phyloP scores from a whole-genome alignment of 352 stramenopile genomes.

The Phytophthora citrophthora region DNA sequence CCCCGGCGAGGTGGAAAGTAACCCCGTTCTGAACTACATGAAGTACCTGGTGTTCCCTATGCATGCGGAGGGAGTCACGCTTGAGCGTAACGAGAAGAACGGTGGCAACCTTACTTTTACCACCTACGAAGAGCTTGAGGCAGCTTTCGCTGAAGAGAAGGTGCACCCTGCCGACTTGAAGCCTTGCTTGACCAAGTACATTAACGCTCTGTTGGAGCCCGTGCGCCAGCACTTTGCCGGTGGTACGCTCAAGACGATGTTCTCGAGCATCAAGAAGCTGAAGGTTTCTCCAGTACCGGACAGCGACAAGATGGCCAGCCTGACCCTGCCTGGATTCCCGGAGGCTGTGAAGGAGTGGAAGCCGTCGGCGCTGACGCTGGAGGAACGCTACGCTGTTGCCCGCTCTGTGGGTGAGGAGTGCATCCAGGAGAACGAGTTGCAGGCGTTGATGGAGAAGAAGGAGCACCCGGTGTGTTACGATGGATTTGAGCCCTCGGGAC shows the following conservation, averaged over 20 bases:
- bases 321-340: constrained; percentile 66
- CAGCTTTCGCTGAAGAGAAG: constrained; percentile 91
- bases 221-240: constrained; percentile 96
- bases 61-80: constrained; percentile 64
- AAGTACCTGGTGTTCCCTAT: constrained; percentile 95
- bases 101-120: constrained; percentile 89
- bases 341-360: constrained; percentile 76
- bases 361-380: constrained; percentile 74
- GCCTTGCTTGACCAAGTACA: constrained; percentile 90
- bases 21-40: constrained; percentile 98
- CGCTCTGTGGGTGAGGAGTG: constrained; percentile 93
- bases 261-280: constrained; percentile 93
- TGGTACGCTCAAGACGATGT: constrained; percentile 95
- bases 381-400: constrained; percentile 82
- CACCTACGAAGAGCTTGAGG: constrained; percentile 90
- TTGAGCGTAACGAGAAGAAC: constrained; percentile 88
- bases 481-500: constrained; percentile 98
- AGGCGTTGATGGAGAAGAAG: constrained; percentile 89
- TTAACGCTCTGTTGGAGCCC: constrained; percentile 96
- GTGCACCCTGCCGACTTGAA: constrained; percentile 98
- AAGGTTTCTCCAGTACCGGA: constrained; percentile 72
- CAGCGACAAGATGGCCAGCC: constrained; percentile 75
- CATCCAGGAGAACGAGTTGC: constrained; percentile 92
- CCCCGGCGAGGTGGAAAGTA: constrained; percentile 85
- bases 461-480: constrained; percentile 95